These are phyloP conservation scores for Glebionis coronaria DNA, from an alignment of 129 eudicot species.

Conservation along the genomic window DNA sequence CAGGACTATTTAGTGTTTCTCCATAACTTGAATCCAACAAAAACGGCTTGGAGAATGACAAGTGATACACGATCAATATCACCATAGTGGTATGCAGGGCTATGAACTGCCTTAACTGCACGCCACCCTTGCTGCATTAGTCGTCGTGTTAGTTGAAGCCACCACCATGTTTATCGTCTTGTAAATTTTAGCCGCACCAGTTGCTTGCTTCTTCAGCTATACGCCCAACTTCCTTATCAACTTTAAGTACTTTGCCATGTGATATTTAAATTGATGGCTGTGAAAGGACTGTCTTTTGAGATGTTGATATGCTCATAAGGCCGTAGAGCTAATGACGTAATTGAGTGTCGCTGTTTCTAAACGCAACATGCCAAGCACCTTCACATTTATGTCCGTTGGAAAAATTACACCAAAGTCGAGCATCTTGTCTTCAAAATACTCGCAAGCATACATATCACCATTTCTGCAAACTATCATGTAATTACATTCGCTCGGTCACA, in stretches of 20 bases:
- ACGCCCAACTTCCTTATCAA: slow-evolving; percentile 53
- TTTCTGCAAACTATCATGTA: slow-evolving; percentile 43
- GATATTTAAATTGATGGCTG: slow-evolving; percentile 18
- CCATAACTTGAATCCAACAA: slow-evolving; percentile 19
- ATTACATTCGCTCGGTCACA: slow-evolving; percentile 14
- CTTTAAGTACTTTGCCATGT: slow-evolving; percentile 40
- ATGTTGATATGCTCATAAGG: slow-evolving; percentile 42
- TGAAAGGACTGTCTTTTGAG: slow-evolving; percentile 14
- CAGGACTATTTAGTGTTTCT: too few relatives aligned
- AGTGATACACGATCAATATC: slow-evolving; percentile 19
- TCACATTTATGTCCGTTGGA: slow-evolving; percentile 77
- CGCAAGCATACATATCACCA: slow-evolving; percentile 68
- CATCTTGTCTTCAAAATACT: slow-evolving; percentile 76
- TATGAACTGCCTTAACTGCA: slow-evolving; percentile 80
- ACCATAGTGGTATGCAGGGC: slow-evolving; percentile 35
- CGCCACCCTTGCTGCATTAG: slow-evolving; percentile 74
- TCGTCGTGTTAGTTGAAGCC: slow-evolving; percentile 64
- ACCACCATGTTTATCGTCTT: slow-evolving; percentile 56
- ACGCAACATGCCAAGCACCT: slow-evolving; percentile 86
- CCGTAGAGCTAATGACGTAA: slow-evolving; percentile 81
- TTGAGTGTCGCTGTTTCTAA: slow-evolving; percentile 68
- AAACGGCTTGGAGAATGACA: slow-evolving; percentile 23
- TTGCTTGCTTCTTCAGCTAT: slow-evolving; percentile 56
- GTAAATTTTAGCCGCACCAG: slow-evolving; percentile 32
- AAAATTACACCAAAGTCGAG: slow-evolving; percentile 69